phyloP scores from a whole-genome alignment of 345 rosid genomes.

The Populus simonii region DNA sequence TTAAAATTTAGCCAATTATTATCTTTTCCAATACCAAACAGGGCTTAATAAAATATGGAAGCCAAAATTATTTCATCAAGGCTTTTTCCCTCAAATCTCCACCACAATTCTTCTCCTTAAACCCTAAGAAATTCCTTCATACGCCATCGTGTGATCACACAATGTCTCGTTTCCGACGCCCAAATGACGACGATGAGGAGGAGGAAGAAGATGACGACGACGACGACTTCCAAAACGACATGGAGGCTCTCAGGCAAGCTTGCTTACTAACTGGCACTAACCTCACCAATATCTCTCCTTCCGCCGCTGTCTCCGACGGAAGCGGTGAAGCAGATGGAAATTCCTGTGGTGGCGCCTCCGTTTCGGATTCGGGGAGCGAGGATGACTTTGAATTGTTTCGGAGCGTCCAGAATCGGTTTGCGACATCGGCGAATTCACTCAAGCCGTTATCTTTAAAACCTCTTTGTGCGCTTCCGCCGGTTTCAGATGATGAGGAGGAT shows the following conservation, averaged over 20 bases:
- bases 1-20: too few relatives aligned
- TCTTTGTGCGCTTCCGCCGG: conserved; percentile 31
- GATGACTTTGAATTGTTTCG: conserved; percentile 62
- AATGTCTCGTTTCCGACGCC: not conserved
- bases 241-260: conserved; percentile 78
- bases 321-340: not conserved
- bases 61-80: too few relatives aligned
- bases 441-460: conserved; percentile 39
- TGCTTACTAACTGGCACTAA: conserved; percentile 52
- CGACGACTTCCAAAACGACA: conserved; percentile 55
- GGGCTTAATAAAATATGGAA: too few relatives aligned
- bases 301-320: conserved; percentile 1
- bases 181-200: conserved; percentile 35
- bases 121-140: too few relatives aligned
- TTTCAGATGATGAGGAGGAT: conserved; percentile 54
- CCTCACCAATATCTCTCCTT: not conserved
- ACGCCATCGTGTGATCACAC: not conserved
- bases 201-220: conserved; percentile 41
- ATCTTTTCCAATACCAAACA: too few relatives aligned
- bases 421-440: conserved; percentile 28
- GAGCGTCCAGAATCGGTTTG: conserved; percentile 47
- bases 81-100: too few relatives aligned
- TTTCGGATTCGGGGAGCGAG: conserved; percentile 50
- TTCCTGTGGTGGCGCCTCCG: not conserved
- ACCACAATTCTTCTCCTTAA: too few relatives aligned